Evolutionary conservation across 331 rosid genomes (phyloP), one percentile per base, ranked within the genome.

Genomic region (Phaseolus coccineus): DNA sequence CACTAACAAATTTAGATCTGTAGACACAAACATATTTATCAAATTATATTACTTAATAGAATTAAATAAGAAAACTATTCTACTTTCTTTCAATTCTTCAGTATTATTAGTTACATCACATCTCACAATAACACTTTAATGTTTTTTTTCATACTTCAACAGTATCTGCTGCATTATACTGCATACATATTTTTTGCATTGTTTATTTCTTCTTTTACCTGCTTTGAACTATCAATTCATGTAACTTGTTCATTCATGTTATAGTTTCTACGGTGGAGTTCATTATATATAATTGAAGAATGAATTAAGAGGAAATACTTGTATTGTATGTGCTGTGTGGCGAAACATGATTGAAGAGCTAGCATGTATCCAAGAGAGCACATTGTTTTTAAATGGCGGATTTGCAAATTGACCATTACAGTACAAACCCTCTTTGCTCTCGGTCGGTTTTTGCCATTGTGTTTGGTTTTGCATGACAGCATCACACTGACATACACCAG

Each of bases 391-490:
- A 3, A 33, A 52, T 75, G 61, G 62, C 50, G 65, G 27, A 6
- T 78, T 35, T 63, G 33, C 50, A 74, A 74, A 79, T 51, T 44
- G 82, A 27, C 50, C 44, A 56, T 69, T 10, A 61, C 19, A 4
- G 57, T 51, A 8, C 46, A 73, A 74, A 16, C 24, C 59, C 65
- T 59, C 70, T 51, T 27, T 47, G 55, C 39, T 52, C 46, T 37
- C 30, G 56, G 74, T 30, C 14, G 3, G 3, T 10, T 44, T 27
- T 68, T 63, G 78, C 76, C 47, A 1, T 10, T 65, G 79, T 72
- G 64, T 67, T 72, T 42, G 40, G 66, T 80, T 84, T 76, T 78
- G 77, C 40, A 40, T 65, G 73, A 64, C 42, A 75, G 24, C 72
- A 52, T 74, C 71, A 30, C 80, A 42, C 37, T 25, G n/a, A 10